Conservation (phyloP, 805 yeast genomes). For the Wickerhamiella vanderwaltii region DNA sequence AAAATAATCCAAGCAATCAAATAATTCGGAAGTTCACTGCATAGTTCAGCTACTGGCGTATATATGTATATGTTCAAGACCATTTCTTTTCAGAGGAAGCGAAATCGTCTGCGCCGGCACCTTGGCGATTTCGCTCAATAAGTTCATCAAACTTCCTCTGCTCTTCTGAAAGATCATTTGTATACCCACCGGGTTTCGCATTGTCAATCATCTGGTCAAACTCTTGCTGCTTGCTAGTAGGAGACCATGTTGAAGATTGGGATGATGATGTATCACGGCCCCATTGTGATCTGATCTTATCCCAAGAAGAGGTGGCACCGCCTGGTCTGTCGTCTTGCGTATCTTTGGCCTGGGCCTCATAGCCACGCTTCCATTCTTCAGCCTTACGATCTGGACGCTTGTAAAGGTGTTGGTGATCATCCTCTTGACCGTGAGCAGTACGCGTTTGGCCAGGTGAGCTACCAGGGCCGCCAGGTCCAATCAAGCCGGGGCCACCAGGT, state of each 20-base stretch:
- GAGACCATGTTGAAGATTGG: no score
- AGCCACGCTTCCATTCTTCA: constrained; percentile 6
- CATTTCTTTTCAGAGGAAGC: constrained; percentile 19
- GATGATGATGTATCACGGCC: neutral
- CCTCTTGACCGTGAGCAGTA: no score
- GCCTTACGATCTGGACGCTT: constrained; percentile 9
- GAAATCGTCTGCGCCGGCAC: constrained; percentile 10
- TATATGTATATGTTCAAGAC: constrained; percentile 7
- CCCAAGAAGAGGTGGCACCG: constrained; percentile 2
- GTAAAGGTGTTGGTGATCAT: constrained; percentile 2
- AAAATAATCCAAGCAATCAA: no score
- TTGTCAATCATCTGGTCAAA: constrained; percentile 10
- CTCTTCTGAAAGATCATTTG: constrained; percentile 9
- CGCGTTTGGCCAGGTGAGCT: no score
- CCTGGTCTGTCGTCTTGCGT: constrained; percentile 1
- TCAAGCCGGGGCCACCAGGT: neutral
- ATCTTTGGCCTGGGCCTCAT: constrained; percentile 4
- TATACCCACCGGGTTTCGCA: constrained; percentile 1
- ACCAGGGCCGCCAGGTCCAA: neutral
- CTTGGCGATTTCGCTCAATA: constrained; percentile 16
- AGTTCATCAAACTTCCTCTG: constrained; percentile 18
- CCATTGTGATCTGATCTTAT: neutral
- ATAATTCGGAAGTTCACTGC: no score
- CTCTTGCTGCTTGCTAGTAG: constrained; percentile 2
- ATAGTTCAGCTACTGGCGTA: neutral